Conservation (phyloP, 2,329 filamentous ascomycete species). For the Fusarium abutilonis region DNA sequence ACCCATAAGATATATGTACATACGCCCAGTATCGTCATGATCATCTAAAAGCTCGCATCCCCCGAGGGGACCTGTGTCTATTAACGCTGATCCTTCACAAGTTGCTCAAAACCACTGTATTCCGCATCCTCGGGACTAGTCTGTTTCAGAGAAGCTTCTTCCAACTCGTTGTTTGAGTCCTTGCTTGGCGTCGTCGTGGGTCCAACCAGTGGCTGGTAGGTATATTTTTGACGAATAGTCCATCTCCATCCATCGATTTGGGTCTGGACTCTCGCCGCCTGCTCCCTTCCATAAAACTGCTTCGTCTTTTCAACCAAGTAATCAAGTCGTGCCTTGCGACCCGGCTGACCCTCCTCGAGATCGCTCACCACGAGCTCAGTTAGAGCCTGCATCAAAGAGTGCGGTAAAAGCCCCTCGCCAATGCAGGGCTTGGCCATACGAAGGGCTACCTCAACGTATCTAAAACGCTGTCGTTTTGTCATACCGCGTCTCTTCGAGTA, state of each 20-base stretch:
- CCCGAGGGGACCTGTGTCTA: background rate
- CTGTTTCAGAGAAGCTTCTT: background rate
- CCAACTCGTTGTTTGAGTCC: no score
- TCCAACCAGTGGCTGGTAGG: no score
- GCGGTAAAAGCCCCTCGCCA: constrained; percentile 40
- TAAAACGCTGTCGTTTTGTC: constrained; percentile 46
- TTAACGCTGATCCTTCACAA: constrained; percentile 11
- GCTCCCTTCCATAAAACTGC: constrained; percentile 43
- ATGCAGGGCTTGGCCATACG: constrained; percentile 33
- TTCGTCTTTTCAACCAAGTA: constrained; percentile 46
- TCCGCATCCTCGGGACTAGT: background rate
- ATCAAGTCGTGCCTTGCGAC: constrained; percentile 46
- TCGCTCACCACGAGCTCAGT: constrained; percentile 47
- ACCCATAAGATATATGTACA: background rate
- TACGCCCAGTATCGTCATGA: background rate
- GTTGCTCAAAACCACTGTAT: background rate
- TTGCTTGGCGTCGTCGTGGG: no score
- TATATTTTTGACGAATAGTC: constrained; percentile 21
- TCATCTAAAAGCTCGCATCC: constrained; percentile 4
- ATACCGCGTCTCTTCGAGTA: constrained; percentile 46
- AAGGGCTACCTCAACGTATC: constrained; percentile 46
- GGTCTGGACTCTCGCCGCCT: constrained; percentile 21
- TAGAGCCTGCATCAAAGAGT: constrained; percentile 44
- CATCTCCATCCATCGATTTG: constrained; percentile 40
- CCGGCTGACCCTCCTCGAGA: constrained; percentile 48